Evolutionary conservation across 2,329 filamentous ascomycete genomes (phyloP).

Genomic region (Macrophomina tecta): DNA sequence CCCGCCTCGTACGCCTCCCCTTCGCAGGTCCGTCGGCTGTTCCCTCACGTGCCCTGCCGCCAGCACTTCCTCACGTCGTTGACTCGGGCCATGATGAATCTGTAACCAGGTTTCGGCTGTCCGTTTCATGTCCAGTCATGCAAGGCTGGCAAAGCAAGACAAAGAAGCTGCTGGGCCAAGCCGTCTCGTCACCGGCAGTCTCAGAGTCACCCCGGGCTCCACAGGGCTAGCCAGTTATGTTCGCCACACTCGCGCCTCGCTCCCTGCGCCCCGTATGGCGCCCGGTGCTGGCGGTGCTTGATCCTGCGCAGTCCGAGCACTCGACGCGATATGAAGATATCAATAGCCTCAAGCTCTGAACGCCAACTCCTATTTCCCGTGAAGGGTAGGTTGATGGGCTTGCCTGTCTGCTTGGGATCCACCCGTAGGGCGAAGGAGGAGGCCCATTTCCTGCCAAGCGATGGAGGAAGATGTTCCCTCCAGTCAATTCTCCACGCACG

Average conservation of each 20-base stretch:
- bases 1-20: constrained; percentile 6
- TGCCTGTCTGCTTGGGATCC: neutral
- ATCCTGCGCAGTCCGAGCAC: constrained; percentile 10
- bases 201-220: constrained; percentile 18
- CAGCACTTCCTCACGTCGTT: neutral
- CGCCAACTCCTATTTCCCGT: constrained; percentile 17
- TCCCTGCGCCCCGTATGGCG: constrained; percentile 20
- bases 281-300: constrained; percentile 7
- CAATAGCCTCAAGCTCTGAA: constrained; percentile 12
- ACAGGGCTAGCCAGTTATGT: constrained; percentile 15
- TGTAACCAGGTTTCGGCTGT: constrained; percentile 25
- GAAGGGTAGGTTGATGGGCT: constrained; percentile 20
- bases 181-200: constrained; percentile 23
- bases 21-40: neutral
- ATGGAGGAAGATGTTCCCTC: neutral
- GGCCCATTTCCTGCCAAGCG: constrained; percentile 9
- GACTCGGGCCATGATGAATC: constrained; percentile 20
- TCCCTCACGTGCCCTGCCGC: constrained; percentile 7
- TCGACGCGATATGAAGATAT: constrained; percentile 18
- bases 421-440: constrained; percentile 14
- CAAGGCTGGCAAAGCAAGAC: constrained; percentile 24
- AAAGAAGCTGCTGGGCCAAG: constrained; percentile 19
- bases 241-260: constrained; percentile 19
- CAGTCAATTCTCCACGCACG: constrained; percentile 21
- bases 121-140: constrained; percentile 26